Base-by-base conservation (phyloP, 129 eudicot genomes). In the sunflower (Helianthus annuus) region DNA sequence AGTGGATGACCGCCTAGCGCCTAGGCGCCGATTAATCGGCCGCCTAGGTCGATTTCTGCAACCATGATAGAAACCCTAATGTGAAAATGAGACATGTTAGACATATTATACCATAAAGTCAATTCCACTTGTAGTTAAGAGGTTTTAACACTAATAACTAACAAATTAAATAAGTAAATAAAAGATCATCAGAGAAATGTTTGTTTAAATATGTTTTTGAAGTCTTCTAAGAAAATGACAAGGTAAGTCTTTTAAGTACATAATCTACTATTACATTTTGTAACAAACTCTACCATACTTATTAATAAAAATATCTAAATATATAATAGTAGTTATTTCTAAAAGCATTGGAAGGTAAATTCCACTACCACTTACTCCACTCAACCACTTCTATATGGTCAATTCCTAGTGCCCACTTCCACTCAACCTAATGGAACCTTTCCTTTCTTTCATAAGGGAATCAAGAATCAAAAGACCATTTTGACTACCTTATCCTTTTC, bases 321-420 rank as follows among this genome's bases (percentile, higher is more conserved):
- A 32, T 32, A 32, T 32, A 49, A 49, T 49, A 49, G 15, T 24
- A 11, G 10, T 6, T 67, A 13, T 67, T 48, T 40, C 40, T 6
- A 54, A 61, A 32, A 32, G 48, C 34, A 27, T 32, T 14, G 48
- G 38, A 48, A 36, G 54, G 66, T 44, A 40, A 48, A 62, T 77
- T 77, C 72, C 76, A 70, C 72, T 40, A 48, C 75, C 71, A 77
- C 66, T 32, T 40, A 22, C 59, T 53, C 77, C 77, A 70, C 82
- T 64, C 46, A 66, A 12, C 59, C 56, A 73, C 65, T 48, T 59
- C 19, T 56, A 63, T 51, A 49, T 71, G 70, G 79, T 79, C 79
- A 79, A 73, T 79, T 66, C 51, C 66, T 22, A 73, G 83, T 79
- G 83, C 66, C 79, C 83, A 79, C 76, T 73, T 59, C 76, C 71